Percentiles rank a stretch among this genome's conserved stretches.
Conservation (phyloP, 2,329 filamentous ascomycete species). For the Calcarisporium arbuscula region DNA sequence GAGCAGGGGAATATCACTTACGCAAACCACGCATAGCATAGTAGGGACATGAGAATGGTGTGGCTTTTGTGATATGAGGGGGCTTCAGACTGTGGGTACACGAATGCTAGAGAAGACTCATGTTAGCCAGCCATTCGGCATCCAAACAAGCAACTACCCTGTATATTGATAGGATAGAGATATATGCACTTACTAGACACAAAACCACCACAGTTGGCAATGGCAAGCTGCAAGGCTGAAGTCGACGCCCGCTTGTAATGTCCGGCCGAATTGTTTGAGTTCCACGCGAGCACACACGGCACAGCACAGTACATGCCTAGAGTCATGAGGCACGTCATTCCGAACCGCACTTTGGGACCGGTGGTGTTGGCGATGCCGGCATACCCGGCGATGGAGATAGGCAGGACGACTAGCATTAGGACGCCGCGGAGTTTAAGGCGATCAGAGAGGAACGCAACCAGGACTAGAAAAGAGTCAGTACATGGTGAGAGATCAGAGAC, state of each 20-base stretch:
- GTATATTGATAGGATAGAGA: no score
- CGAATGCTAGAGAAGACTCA: constrained; percentile 37
- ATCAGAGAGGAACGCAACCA: constrained; percentile 53
- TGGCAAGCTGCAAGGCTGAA: constrained; percentile 56
- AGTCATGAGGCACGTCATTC: constrained; percentile 63
- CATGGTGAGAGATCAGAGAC: neutral
- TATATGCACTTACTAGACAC: constrained; percentile 43
- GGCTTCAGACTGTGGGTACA: constrained; percentile 50
- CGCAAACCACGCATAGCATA: constrained; percentile 59
- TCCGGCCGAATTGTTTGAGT: constrained; percentile 60
- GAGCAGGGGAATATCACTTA: constrained; percentile 31
- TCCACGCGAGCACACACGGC: constrained; percentile 58
- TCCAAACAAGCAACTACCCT: no score
- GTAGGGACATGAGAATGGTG: constrained; percentile 51
- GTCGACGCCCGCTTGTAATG: constrained; percentile 67
- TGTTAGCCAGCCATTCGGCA: no score
- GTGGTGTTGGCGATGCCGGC: constrained; percentile 53
- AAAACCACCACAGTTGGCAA: constrained; percentile 63
- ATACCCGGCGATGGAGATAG: constrained; percentile 60
- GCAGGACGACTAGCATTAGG: constrained; percentile 57
- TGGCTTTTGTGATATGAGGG: constrained; percentile 57
- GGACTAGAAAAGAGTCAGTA: constrained; percentile 25
- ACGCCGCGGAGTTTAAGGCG: constrained; percentile 52
- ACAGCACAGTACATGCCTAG: constrained; percentile 58
- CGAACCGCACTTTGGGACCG: constrained; percentile 49